Conservation (phyloP, 1,284 basidiomycete species). For the Cryptococcus sp. region DNA sequence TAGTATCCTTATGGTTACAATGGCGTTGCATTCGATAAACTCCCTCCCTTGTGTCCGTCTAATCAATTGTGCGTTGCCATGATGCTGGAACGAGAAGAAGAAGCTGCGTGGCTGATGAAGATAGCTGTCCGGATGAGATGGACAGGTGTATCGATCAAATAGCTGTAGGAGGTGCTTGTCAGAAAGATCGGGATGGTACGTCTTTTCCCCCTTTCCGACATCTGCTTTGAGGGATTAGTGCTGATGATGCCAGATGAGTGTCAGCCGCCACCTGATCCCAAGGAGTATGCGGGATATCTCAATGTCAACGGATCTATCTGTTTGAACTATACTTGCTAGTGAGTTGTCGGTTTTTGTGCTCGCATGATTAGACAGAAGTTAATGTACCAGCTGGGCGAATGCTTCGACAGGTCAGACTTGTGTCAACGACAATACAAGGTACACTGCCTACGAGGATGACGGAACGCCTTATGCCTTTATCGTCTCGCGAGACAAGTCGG, state of each 20-base stretch:
- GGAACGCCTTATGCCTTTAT: constrained; percentile 62
- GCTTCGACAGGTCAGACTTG: constrained; percentile 61
- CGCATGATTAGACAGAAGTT: neutral
- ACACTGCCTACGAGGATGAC: constrained; percentile 56
- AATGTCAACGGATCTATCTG: constrained; percentile 78
- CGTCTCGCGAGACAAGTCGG: constrained; percentile 61
- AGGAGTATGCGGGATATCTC: constrained; percentile 59
- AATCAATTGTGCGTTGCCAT: constrained; percentile 46
- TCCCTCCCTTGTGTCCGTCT: constrained; percentile 59
- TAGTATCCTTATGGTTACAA: constrained; percentile 48
- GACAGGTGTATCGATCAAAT: constrained; percentile 62
- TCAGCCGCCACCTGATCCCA: constrained; percentile 58
- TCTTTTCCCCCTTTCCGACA: neutral
- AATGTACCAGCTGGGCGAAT: constrained; percentile 61
- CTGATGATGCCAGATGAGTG: too few relatives aligned
- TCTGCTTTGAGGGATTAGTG: constrained; percentile 6
- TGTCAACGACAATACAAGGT: constrained; percentile 68
- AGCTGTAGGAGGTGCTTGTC: constrained; percentile 62
- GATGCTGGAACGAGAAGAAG: neutral
- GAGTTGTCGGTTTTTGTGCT: constrained; percentile 38
- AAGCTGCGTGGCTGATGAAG: neutral
- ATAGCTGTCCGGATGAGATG: constrained; percentile 79
- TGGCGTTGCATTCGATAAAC: constrained; percentile 35
- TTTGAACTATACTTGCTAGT: constrained; percentile 74
- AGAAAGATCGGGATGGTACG: constrained; percentile 78